Base-by-base conservation (phyloP, 2,329 filamentous ascomycete species). In the Aureobasidium melanogenum region DNA sequence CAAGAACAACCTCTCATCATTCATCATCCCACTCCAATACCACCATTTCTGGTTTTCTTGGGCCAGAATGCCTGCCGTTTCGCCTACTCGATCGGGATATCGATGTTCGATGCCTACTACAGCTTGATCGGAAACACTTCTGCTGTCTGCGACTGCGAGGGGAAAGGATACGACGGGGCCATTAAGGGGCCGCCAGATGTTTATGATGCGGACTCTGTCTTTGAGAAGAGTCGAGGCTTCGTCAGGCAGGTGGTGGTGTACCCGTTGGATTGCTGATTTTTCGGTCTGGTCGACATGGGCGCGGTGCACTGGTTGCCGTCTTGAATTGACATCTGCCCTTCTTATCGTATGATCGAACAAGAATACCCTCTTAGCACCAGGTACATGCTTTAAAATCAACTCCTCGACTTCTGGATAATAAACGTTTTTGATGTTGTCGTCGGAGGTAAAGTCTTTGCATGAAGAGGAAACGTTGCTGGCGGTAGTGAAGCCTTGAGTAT, bases 281-380 rank as follows among this genome's bases (percentile, higher is more conserved):
- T 82, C 74, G 0, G 90, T 94, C 75, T 96, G 91, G 72, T 96
- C 91, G 64, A 96, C 88, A 73, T 96, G 91, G 0, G 88, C 88
- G 43, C 82, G 74, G 14, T 79, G 83, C 0, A 95, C 90, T 1
- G 91, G 90, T 1, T 76, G 78, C 51, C 91, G 83, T n/a, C 74
- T 72, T 0, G 88, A 82, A 58, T 77, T 73, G 0, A 84, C 81
- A 1, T 74, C 71, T 12, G 83, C 78, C 44, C 88, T 83, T n/a
- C 91, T 87, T 72, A 96, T 84, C 8, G 91, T 96, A 77, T 96
- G 89, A 78, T 96, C 91, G 75, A 96, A 96, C 70, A 96, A 77
- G 66, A 89, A 77, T 32, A 96, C 78, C 5, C 81, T 80, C 61
- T 82, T 80, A 28, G 83, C 81, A 58, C 87, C 88, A 0, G 87